A percentile compares a stretch with the other conserved stretches of the same genome.
These are phyloP conservation scores for Fraxinus xanthoxyloides DNA, from an alignment of 305 asterid genomes.

Conservation along the genomic window DNA sequence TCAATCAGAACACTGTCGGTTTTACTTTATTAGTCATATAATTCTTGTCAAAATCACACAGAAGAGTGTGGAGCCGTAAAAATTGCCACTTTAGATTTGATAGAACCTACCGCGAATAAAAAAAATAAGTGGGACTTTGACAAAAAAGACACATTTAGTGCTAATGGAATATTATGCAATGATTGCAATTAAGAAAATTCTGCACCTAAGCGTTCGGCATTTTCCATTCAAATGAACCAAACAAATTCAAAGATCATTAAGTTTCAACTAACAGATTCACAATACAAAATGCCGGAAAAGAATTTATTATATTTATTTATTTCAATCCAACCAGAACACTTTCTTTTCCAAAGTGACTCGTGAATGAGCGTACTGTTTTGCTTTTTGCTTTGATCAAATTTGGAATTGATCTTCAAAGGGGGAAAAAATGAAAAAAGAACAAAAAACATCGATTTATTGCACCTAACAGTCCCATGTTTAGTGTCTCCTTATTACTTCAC, in stretches of 20 bases:
- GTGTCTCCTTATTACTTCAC: slow-evolving; percentile 24
- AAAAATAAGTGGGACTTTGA: slow-evolving; percentile 29
- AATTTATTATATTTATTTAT: slow-evolving; percentile 8
- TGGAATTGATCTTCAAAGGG: slow-evolving; percentile 16
- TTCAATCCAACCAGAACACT: slow-evolving; percentile 32
- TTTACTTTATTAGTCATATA: not conserved
- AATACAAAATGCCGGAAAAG: not conserved
- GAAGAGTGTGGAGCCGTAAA: slow-evolving; percentile 16
- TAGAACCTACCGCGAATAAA: not conserved
- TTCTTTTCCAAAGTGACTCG: slow-evolving; percentile 34
- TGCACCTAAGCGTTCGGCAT: not conserved
- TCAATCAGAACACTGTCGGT: slow-evolving; percentile 2
- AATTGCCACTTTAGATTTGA: slow-evolving; percentile 23
- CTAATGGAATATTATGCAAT: slow-evolving; percentile 25
- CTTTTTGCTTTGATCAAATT: slow-evolving; percentile 31
- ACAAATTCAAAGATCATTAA: slow-evolving; percentile 5
- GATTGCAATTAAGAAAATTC: slow-evolving; percentile 25
- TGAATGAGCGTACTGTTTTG: slow-evolving; percentile 28
- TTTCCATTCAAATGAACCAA: slow-evolving; percentile 15
- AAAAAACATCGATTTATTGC: slow-evolving; percentile 22
- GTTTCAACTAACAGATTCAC: slow-evolving; percentile 23
- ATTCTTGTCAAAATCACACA: slow-evolving; percentile 8
- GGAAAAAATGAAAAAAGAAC: not conserved
- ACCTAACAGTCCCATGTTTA: slow-evolving; percentile 31
- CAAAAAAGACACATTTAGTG: slow-evolving; percentile 29